phyloP scores from a whole-genome alignment of 1,284 basidiomycete genomes.

The Microbotryum intermedium region DNA sequence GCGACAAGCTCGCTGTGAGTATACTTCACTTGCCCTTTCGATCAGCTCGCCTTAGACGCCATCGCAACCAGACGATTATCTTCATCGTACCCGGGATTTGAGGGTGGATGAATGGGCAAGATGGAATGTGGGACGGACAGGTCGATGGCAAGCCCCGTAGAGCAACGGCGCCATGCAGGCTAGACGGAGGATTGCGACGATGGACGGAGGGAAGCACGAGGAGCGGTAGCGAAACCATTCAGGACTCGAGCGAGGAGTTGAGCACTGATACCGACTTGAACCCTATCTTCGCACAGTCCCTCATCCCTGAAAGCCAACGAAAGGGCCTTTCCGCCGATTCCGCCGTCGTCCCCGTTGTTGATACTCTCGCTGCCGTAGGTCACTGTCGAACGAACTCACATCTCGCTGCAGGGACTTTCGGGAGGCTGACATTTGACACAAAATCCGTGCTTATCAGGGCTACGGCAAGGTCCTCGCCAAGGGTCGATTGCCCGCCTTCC shows the following conservation, averaged over 20 bases:
- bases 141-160: no score
- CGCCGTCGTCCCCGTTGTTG: conserved; percentile 82
- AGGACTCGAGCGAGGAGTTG: not conserved
- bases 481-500: conserved; percentile 54
- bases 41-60: not conserved
- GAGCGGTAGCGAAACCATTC: not conserved
- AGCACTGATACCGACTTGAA: not conserved
- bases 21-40: not conserved
- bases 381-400: not conserved
- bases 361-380: conserved; percentile 52
- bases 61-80: no score
- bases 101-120: no score
- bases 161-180: no score
- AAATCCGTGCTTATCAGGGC: conserved; percentile 48
- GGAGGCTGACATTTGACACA: not conserved
- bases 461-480: conserved; percentile 89
- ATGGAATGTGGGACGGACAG: no score
- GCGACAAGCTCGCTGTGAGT: conserved; percentile 62
- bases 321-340: conserved; percentile 53
- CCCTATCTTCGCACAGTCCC: conserved; percentile 31
- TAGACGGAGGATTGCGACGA: no score
- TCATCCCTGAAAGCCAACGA: conserved; percentile 70
- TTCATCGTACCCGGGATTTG: no score
- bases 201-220: not conserved
- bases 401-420: not conserved